Evolutionary conservation across 352 stramenopile genomes (phyloP).

Genomic region (Phytophthora cactorum): DNA sequence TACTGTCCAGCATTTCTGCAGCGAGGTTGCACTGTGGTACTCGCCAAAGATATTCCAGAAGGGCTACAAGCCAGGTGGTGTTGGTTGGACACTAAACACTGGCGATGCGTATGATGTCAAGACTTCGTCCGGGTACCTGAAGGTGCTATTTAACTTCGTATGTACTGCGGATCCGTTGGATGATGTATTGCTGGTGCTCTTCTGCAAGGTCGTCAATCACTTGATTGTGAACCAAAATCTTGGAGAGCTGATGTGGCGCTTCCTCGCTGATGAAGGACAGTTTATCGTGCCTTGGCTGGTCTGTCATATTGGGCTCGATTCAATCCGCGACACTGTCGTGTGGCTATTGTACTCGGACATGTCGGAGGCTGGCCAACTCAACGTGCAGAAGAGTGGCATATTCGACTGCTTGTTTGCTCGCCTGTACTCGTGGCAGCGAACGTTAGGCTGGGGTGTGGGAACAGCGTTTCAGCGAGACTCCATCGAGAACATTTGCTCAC

Average conservation of each 20-base stretch:
- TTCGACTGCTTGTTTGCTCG: conserved; percentile 82
- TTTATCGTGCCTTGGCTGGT: conserved; percentile 82
- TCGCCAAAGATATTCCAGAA: conserved; percentile 79
- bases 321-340: conserved; percentile 82
- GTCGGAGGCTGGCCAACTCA: conserved; percentile 62
- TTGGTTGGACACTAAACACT: conserved; percentile 43
- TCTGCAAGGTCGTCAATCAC: conserved; percentile 88
- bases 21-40: conserved; percentile 81
- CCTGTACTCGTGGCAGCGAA: conserved; percentile 83
- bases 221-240: conserved; percentile 80
- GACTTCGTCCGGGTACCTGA: conserved; percentile 68
- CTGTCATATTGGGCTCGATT: conserved; percentile 84
- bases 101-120: conserved; percentile 60
- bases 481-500: conserved; percentile 86
- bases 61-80: conserved; percentile 39
- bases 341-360: conserved; percentile 89
- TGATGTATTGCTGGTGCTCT: conserved; percentile 81
- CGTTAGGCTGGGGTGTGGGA: conserved; percentile 82
- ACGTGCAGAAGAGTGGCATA: conserved; percentile 72
- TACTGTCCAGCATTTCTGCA: conserved; percentile 86
- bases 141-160: conserved; percentile 86
- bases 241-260: conserved; percentile 68
- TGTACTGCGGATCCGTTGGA: conserved; percentile 71
- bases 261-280: conserved; percentile 70
- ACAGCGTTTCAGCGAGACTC: conserved; percentile 87